phyloP scores from a whole-genome alignment of 306 rosid species.

The Sphenostylis stenocarpa region DNA sequence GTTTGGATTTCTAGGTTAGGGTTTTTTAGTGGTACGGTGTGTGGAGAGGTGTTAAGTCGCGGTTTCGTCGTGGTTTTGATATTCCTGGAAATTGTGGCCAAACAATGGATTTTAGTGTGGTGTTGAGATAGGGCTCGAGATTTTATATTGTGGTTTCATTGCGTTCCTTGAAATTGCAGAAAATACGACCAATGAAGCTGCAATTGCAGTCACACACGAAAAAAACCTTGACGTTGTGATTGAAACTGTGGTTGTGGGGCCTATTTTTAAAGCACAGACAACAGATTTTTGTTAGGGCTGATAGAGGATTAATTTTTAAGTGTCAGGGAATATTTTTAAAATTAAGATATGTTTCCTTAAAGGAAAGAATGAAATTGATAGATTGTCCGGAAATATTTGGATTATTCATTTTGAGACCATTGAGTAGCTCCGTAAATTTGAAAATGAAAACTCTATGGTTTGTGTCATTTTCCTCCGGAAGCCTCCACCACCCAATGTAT shows the following conservation, averaged over 20 bases:
- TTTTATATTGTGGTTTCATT: background rate
- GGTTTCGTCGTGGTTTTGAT: background rate
- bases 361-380: background rate
- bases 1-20: constrained; percentile 24
- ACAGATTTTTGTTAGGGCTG: background rate
- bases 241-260: background rate
- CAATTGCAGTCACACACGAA: background rate
- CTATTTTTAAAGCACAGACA: background rate
- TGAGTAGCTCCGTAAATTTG: background rate
- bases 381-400: background rate
- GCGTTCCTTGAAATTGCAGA: background rate
- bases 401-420: background rate
- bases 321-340: background rate
- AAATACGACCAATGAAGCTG: background rate
- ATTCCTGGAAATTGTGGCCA: background rate
- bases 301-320: background rate
- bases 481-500: background rate
- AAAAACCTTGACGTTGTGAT: background rate
- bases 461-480: background rate
- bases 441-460: background rate
- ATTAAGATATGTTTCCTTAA: background rate
- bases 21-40: background rate
- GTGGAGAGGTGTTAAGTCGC: background rate
- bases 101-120: background rate
- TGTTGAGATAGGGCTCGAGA: background rate